Evolutionary conservation across 2,329 filamentous ascomycete species (phyloP), one percentile per base, ranked within the genome.

Genomic region (Fusarium phyllophilum): DNA sequence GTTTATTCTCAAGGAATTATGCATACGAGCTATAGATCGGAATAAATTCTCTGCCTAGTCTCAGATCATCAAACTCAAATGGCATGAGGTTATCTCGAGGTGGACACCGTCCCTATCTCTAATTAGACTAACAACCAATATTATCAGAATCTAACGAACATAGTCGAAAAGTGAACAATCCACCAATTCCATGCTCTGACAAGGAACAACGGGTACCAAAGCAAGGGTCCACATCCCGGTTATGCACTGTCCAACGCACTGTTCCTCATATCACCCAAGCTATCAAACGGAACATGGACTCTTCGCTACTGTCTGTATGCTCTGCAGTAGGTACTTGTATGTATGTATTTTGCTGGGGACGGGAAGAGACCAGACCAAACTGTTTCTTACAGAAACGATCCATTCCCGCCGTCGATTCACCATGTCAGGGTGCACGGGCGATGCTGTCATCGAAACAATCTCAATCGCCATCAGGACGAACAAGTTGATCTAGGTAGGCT

Each of bases 331-430:
- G n/a, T n/a, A n/a, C n/a, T n/a, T n/a, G 18, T 45, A 15, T 29
- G 26, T 29, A 29, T 29, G 26, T 29, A 29, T 44, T 42, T 68
- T 57, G 69, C 67, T 68, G 70, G 67, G 67, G 68, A 68, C 58
- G 70, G 60, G 70, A 73, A 63, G 42, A 67, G 39, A 38, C 65
- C 54, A 65, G 59, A 68, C 68, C 49, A 70, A 42, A 56, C 60
- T 73, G 66, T 65, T 70, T 74, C 54, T 51, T 67, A 55, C 54
- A 62, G 62, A 70, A 59, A 57, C 67, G 58, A 74, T 72, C 62
- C 42, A n/a, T 36, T 58, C 33, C 48, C 66, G 64, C 38, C 33
- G 44, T 74, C 52, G 59, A 67, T 55, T 59, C 52, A 57, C 56
- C 48, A 68, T 73, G 54, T 41, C 54, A 59, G 58, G 67, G 71